These are phyloP conservation scores for Entomortierella beljakovae DNA, from an alignment of 192 early-diverging fungal species.

Conservation along the genomic window DNA sequence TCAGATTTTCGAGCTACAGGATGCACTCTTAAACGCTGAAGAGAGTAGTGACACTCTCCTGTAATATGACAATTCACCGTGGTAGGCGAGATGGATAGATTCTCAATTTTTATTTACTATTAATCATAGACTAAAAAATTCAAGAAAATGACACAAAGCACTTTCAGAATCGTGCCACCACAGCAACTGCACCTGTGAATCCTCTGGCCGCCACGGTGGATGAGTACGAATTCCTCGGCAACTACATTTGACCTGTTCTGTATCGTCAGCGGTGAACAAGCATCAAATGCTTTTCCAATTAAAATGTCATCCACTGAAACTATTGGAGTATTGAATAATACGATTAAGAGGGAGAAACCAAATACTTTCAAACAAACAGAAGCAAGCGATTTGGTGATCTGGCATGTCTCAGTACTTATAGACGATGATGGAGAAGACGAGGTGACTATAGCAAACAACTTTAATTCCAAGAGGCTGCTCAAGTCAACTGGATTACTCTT, in stretches of 20 bases:
- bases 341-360: constrained; percentile 8
- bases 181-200: neutral
- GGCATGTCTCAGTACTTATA: constrained; percentile 3
- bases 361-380: constrained; percentile 10
- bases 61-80: no score
- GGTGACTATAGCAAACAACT: neutral
- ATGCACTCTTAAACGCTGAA: no score
- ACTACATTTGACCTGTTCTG: constrained; percentile 28
- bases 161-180: neutral
- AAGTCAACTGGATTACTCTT: constrained; percentile 1
- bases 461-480: neutral
- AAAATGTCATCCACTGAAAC: neutral
- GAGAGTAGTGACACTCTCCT: no score
- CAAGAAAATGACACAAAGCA: neutral
- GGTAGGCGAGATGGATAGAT: no score
- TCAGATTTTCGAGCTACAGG: no score
- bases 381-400: constrained; percentile 14
- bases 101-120: no score
- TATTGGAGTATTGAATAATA: constrained; percentile 13
- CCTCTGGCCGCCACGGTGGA: no score
- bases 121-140: neutral
- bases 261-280: constrained; percentile 19
- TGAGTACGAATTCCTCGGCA: neutral
- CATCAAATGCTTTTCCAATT: constrained; percentile 19
- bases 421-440: constrained; percentile 1